Base-by-base conservation (phyloP, 306 rosid genomes). In the Ochetophila trinervis region DNA sequence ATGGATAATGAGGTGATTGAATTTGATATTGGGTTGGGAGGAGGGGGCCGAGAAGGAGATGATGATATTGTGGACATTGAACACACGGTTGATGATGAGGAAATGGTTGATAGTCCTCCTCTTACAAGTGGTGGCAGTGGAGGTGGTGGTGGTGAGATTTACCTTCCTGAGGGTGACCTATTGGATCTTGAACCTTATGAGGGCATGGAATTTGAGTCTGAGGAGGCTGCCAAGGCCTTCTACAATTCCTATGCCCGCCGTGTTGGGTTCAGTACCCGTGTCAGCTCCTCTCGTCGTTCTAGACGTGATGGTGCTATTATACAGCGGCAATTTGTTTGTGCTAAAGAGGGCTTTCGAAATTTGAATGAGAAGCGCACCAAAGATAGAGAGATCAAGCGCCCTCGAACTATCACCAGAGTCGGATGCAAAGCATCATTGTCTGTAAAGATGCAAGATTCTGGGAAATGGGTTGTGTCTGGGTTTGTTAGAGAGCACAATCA, bases 361-460 rank as follows among this genome's bases (percentile, higher is more conserved):
- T 73, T 89, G 93, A 92, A 92, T 62, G 98, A 93, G 91, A 93
- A 89, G 76, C 84, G 98, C 30, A 93, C 98, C n/a, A 93, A 93
- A 73, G 98, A 93, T 67, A 86, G 97, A 54, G 98, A 93, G 83
- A 89, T 93, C 72, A 93, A 93, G 85, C 91, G 98, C 55, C 98
- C 98, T 0, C 78, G 98, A 18, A 89, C 90, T 4, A 63, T 93
- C 42, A 93, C 98, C 2, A 74, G 98, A 83, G 98, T 93, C 0
- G 98, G 98, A 20, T 93, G 98, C 92, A 93, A 93, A 73, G 97
- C 98, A 0, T 89, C 98, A 18, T 79, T 93, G 74, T 93, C 98
- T 15, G 98, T 89, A 42, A 93, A 93, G 85, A 89, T 89, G 96
- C 98, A 93, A 18, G 97, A 93, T 74, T 89, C 97, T 48, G 98